A percentile compares a stretch with the other conserved stretches of the same genome.
Conservation (phyloP, 352 stramenopile genomes). For the Blastocystis hominis region DNA sequence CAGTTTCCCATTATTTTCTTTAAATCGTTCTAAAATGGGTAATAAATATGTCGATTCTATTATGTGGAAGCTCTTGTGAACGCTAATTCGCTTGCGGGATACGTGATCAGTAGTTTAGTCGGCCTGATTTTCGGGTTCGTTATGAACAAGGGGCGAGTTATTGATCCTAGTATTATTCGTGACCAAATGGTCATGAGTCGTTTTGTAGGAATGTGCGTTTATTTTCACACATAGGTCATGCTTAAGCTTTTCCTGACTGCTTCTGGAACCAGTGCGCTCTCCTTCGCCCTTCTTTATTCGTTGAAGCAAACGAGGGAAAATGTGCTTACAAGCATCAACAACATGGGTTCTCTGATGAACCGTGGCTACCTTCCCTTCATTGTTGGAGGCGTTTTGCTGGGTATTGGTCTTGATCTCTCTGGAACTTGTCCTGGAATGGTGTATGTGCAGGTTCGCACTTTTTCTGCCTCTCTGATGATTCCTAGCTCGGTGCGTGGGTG, state of each 20-base stretch:
- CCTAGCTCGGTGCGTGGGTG: constrained; percentile 16
- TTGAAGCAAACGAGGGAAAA: constrained; percentile 56
- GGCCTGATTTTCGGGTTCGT: constrained; percentile 58
- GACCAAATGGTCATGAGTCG: constrained; percentile 58
- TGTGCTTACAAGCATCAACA: constrained; percentile 26
- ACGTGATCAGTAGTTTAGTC: constrained; percentile 17
- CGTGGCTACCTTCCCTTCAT: constrained; percentile 57
- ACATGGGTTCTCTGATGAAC: constrained; percentile 41
- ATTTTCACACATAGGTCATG: constrained; percentile 57
- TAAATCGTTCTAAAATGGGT: not conserved
- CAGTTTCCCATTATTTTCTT: not conserved
- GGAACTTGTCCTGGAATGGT: constrained; percentile 57
- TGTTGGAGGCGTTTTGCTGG: constrained; percentile 38
- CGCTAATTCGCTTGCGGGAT: constrained; percentile 26
- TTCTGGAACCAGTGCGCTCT: constrained; percentile 54
- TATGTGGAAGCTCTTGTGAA: not conserved
- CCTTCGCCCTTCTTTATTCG: constrained; percentile 14
- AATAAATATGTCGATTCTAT: not conserved
- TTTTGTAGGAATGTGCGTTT: not conserved
- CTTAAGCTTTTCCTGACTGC: constrained; percentile 60
- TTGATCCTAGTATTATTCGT: constrained; percentile 57
- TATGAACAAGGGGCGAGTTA: constrained; percentile 61
- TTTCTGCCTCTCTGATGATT: not conserved
- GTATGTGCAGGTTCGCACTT: constrained; percentile 14
- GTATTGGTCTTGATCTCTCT: constrained; percentile 28